Base-by-base conservation (phyloP, 768 basidiomycete genomes). In the Termitomyces sp. region DNA sequence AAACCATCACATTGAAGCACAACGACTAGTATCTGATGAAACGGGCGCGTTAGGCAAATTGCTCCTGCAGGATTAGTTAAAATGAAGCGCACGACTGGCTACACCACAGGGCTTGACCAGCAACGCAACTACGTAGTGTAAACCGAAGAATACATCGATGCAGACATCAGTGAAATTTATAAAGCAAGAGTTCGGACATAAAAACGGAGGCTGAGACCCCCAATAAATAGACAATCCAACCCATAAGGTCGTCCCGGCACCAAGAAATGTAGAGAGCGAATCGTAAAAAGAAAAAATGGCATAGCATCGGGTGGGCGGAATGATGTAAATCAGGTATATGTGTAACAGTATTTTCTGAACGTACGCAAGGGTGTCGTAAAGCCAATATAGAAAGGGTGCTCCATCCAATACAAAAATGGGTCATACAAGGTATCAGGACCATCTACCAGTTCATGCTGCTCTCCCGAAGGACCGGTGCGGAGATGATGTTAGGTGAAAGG, bases 381-480 rank as follows among this genome's bases (percentile, higher is more conserved):
- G 17, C 43, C 12, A 25, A 42, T 17, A n/a, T 17, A 25, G n/a
- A n/a, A n/a, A 39, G 35, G 27, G 12, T 12, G 17, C 41, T 49
- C 34, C 51, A 35, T 28, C 50, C 41, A 51, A 23, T 39, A 23
- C 49, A 25, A 50, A 32, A 37, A 9, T 5, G 17, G 32, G 47
- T 50, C 35, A 50, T 50, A 25, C 25, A 50, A n/a, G 17, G 25
- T 27, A 9, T 25, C 35, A 3, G 23, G 25, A 4, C 12, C 35
- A 8, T 57, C 57, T 75, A 93, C 89, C 90, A 93, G 69, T 91
- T 89, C 83, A 92, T 83, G 62, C 84, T 92, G 71, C 86, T 93
- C 73, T 90, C 87, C 66, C 81, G 76, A 71, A 94, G 66, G 58
- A 91, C 80, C 21, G 91, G 91, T 50, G 88, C 81, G 3, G 85